These are phyloP conservation scores for Phoma herbarum DNA, from an alignment of 2,329 filamentous ascomycete species.

Conservation along the genomic window DNA sequence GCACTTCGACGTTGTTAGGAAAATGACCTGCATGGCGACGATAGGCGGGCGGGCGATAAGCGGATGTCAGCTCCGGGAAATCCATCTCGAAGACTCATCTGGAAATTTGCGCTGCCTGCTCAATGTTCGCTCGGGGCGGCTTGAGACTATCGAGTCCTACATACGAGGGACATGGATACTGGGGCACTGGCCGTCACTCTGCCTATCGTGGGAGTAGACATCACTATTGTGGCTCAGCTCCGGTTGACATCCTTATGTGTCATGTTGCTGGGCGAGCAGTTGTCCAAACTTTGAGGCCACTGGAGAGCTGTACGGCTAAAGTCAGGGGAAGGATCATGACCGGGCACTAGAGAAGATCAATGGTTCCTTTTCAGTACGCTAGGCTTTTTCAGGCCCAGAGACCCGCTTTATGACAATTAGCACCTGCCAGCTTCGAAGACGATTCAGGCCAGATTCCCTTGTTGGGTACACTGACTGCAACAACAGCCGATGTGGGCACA, in stretches of 20 bases:
- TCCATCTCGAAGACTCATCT: neutral
- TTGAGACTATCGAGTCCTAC: neutral
- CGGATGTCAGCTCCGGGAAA: neutral
- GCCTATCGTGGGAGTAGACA: neutral
- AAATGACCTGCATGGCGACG: conserved; percentile 1
- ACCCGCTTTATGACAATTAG: conserved; percentile 3
- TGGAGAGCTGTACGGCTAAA: conserved; percentile 8
- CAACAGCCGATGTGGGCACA: conserved; percentile 2
- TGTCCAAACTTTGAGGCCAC: conserved; percentile 12
- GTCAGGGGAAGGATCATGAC: conserved; percentile 10
- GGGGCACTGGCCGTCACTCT: neutral
- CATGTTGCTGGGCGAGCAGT: conserved; percentile 17
- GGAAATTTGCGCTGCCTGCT: neutral
- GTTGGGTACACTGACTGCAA: conserved; percentile 4
- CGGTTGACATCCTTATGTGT: neutral
- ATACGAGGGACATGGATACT: neutral
- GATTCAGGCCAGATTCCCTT: conserved; percentile 4
- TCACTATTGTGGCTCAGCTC: conserved; percentile 1
- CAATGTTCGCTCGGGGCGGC: neutral
- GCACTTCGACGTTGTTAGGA: conserved; percentile 3
- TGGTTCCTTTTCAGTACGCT: conserved; percentile 2
- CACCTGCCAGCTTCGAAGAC: neutral
- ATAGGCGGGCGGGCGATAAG: neutral
- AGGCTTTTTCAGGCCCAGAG: neutral
- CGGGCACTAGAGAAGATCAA: conserved; percentile 16